Percentiles rank a stretch among this genome's conserved stretches.
phyloP scores from a whole-genome alignment of 1,139 yeast genomes.

The Keqinozyma sinolaborantium region DNA sequence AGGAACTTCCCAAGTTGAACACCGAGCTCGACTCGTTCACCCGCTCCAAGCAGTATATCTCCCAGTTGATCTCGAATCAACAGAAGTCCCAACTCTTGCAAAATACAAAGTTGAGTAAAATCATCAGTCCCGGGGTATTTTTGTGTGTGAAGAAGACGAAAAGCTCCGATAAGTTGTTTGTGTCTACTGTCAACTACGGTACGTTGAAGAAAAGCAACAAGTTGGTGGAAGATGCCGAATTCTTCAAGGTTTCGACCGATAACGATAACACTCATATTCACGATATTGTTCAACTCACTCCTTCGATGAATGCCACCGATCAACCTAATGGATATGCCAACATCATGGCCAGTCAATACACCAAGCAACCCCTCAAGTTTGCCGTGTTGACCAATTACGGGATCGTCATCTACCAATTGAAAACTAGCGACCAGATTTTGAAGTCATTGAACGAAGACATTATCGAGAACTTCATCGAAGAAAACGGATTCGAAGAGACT shows the following conservation, averaged over 20 bases:
- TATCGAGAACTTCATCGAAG: slow-evolving; percentile 45
- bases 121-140: slow-evolving; percentile 83
- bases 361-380: slow-evolving; percentile 57
- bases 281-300: slow-evolving; percentile 67
- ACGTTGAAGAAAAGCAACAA: slow-evolving; percentile 67
- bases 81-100: slow-evolving; percentile 45
- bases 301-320: slow-evolving; percentile 66
- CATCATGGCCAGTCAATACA: slow-evolving; percentile 81
- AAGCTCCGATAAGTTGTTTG: slow-evolving; percentile 54
- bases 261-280: slow-evolving; percentile 47
- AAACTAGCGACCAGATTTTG: slow-evolving; percentile 77
- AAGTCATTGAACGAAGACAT: slow-evolving; percentile 63
- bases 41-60: slow-evolving; percentile 38
- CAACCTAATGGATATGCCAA: slow-evolving; percentile 80
- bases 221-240: slow-evolving; percentile 80
- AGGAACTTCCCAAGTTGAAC: slow-evolving; percentile 54
- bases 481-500: slow-evolving; percentile 62
- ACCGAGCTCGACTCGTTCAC: slow-evolving; percentile 45
- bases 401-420: slow-evolving; percentile 68
- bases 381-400: slow-evolving; percentile 83
- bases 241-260: slow-evolving; percentile 48
- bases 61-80: slow-evolving; percentile 41
- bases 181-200: slow-evolving; percentile 82
- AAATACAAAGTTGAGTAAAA: slow-evolving; percentile 44
- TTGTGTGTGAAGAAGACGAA: slow-evolving; percentile 47